Percentiles rank a stretch among this genome's conserved stretches.
Conservation (phyloP, 805 yeast species). For the Candida glaebosa region DNA sequence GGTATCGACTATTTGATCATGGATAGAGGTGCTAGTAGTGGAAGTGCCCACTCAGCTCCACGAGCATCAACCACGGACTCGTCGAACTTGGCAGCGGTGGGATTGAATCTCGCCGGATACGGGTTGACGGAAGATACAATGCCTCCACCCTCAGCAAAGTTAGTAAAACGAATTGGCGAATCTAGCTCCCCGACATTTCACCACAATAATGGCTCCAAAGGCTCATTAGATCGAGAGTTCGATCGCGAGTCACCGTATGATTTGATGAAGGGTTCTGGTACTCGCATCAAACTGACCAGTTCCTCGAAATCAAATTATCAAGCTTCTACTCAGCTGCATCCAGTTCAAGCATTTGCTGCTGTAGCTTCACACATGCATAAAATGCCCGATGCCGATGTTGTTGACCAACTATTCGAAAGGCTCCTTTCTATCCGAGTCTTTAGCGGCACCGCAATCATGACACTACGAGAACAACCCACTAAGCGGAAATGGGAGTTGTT, state of each 20-base stretch:
- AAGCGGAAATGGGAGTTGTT: constrained; percentile 43
- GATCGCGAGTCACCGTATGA: background rate
- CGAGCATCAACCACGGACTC: constrained; percentile 6
- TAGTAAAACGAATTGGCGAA: background rate
- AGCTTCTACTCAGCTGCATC: constrained; percentile 9
- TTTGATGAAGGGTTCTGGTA: constrained; percentile 4
- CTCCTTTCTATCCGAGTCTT: constrained; percentile 36
- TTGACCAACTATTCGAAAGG: constrained; percentile 37
- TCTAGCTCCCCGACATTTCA: background rate
- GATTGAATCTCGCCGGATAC: constrained; percentile 26
- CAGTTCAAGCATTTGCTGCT: constrained; percentile 31
- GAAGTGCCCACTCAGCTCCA: background rate
- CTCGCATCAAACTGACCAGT: constrained; percentile 2
- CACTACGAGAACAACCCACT: constrained; percentile 29
- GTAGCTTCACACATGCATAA: constrained; percentile 29
- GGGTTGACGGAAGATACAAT: constrained; percentile 24
- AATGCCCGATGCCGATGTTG: constrained; percentile 34
- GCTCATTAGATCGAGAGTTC: constrained; percentile 4
- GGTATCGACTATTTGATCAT: background rate
- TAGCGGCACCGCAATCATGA: constrained; percentile 29
- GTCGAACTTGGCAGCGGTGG: constrained; percentile 16
- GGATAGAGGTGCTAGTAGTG: background rate
- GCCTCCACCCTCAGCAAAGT: constrained; percentile 18
- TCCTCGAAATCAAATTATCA: constrained; percentile 2
- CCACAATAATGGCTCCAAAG: constrained; percentile 2